Conservation (phyloP, 208 protist species). For the Acanthamoeba divionensis region DNA sequence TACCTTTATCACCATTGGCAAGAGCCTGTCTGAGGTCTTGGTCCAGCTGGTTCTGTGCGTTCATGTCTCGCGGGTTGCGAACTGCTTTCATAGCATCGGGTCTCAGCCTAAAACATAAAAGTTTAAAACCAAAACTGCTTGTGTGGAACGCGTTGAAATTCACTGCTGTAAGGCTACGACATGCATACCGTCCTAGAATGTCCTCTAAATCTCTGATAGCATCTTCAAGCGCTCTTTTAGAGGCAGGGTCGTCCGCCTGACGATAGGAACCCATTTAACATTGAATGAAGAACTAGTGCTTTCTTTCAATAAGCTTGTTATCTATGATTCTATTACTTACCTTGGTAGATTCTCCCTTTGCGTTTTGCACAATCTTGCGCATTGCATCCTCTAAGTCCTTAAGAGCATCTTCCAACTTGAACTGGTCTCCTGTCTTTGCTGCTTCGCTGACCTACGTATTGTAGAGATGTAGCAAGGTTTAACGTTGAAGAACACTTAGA, state of each 20-base stretch:
- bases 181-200: no score
- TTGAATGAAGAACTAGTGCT: no score
- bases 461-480: no score
- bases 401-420: neutral
- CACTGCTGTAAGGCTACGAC: no score
- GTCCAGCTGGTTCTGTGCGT: neutral
- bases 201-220: neutral
- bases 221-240: neutral
- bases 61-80: slow-evolving; percentile 22
- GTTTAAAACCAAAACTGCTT: no score
- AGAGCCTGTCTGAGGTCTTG: neutral
- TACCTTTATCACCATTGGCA: neutral
- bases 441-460: no score
- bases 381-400: neutral
- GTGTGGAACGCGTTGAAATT: no score
- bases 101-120: neutral
- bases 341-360: neutral
- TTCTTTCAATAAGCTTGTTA: no score
- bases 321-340: no score
- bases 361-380: neutral
- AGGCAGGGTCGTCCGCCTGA: neutral
- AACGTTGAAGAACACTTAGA: no score
- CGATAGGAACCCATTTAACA: no score
- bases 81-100: neutral
- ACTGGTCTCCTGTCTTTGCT: neutral